Evolutionary conservation across 768 basidiomycete species (phyloP).

Genomic region (Tubosaeta sp.): DNA sequence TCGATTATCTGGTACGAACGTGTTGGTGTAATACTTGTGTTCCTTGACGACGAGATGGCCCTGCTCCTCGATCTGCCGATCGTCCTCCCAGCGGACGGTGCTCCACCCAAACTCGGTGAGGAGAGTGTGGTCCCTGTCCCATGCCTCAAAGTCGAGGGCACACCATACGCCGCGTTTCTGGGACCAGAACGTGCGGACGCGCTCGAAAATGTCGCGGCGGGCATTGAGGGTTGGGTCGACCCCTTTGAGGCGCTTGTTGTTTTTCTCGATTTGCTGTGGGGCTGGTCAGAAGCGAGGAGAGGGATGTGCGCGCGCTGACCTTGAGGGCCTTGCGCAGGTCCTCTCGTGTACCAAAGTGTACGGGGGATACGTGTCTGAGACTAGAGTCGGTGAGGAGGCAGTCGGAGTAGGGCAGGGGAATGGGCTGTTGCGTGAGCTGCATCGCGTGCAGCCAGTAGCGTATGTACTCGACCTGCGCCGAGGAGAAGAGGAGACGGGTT

Average conservation of each 20-base stretch:
- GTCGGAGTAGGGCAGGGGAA: constrained; percentile 75
- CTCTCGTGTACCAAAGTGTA: constrained; percentile 49
- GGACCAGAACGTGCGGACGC: constrained; percentile 58
- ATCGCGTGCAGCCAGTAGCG: constrained; percentile 80
- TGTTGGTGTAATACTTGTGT: constrained; percentile 52
- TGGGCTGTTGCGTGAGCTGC: constrained; percentile 55
- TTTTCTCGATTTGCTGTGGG: constrained; percentile 66
- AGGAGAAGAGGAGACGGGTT: constrained; percentile 76
- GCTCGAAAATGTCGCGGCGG: constrained; percentile 65
- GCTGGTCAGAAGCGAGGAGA: neutral
- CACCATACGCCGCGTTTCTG: constrained; percentile 67
- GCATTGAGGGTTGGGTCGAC: constrained; percentile 49
- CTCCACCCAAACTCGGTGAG: constrained; percentile 87
- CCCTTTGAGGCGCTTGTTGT: constrained; percentile 73
- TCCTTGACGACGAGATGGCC: constrained; percentile 68
- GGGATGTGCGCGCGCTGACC: constrained; percentile 31
- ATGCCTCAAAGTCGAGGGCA: constrained; percentile 78
- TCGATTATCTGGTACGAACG: constrained; percentile 60
- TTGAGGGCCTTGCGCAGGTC: constrained; percentile 58
- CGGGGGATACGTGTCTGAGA: constrained; percentile 54
- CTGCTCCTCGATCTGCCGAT: constrained; percentile 41
- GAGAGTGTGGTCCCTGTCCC: constrained; percentile 70
- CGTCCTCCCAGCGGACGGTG: constrained; percentile 51
- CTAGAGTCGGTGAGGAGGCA: constrained; percentile 62
- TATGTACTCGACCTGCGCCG: constrained; percentile 79